Base-by-base conservation (phyloP, 129 eudicot species). In the Flaveria brownii region DNA sequence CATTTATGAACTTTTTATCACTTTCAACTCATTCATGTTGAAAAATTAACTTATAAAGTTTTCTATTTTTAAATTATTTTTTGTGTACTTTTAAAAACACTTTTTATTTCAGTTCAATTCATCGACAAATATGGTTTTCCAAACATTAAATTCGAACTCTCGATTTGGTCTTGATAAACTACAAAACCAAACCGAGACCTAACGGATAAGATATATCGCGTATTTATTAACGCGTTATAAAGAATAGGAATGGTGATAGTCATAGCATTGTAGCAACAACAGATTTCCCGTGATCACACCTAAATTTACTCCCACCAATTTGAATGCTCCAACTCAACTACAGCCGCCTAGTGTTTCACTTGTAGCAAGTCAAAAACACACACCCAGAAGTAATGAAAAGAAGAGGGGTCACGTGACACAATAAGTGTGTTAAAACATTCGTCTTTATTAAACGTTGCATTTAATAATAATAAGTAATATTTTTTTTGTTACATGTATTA, bases 271-370 rank as follows among this genome's bases (percentile, higher is more conserved):
- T 39, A 26, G 57, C 64, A 22, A 28, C 71, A 78, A 59, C 82
- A 78, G 82, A 78, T 36, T 57, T 78, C 82, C 43, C 82, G 82
- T 78, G 82, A 78, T 8, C 62, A 64, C 77, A 70, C 76, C 76
- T 70, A 78, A 70, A 59, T 70, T 51, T 9, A 20, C 20, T 28
- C 70, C 60, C 43, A 77, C 77, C 76, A 71, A 78, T 47, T 78
- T 78, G 81, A 78, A 78, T 57, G 76, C 81, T 75, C 39, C 49
- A 36, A 56, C 25, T 39, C 62, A 66, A 9, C 70, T 22, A 30
- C 76, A 64, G 82, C 82, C 70, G 77, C 82, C 82, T 70, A 49
- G 70, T 18, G 42, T 42, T 74, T 74, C 78, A 60, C 59, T 60
- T 49, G 63, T 50, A 64, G 25, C 18, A 49, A 75, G 60, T 63